phyloP scores from a whole-genome alignment of 2,329 filamentous ascomycete species.

The Fonsecaea pugnacius region DNA sequence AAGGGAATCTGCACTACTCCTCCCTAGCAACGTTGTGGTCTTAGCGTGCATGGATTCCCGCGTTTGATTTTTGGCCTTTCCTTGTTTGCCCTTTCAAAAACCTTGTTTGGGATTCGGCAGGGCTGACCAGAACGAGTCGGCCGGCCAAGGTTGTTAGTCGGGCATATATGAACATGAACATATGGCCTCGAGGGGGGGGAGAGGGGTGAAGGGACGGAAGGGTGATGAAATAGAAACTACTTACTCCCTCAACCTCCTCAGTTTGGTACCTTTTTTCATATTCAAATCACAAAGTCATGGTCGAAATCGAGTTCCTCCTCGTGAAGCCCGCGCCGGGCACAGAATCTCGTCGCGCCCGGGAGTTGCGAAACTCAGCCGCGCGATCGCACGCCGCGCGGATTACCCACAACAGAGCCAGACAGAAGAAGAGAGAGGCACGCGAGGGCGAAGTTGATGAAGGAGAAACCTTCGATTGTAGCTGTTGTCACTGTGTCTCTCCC shows the following conservation, averaged over 20 bases:
- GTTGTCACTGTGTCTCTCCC: not conserved
- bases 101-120: too few species aligned
- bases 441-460: not conserved
- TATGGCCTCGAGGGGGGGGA: too few species aligned
- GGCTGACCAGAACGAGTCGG: too few species aligned
- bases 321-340: constrained; percentile 2
- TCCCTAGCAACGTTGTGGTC: too few species aligned
- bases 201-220: not conserved
- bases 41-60: too few species aligned
- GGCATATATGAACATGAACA: too few species aligned
- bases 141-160: too few species aligned
- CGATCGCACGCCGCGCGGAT: constrained; percentile 6
- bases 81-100: too few species aligned
- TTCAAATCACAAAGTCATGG: not conserved
- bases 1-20: too few species aligned
- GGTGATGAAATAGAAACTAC: not conserved
- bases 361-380: not conserved
- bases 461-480: not conserved
- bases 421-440: not conserved
- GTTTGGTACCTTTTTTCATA: not conserved
- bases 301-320: not conserved
- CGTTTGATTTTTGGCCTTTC: too few species aligned
- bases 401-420: constrained; percentile 2
- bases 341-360: constrained; percentile 6
- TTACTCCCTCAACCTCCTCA: not conserved